Percentiles rank a stretch among this genome's conserved stretches.
phyloP scores from a whole-genome alignment of 2,329 filamentous ascomycete species.

The Dothiorella sarmentorum region DNA sequence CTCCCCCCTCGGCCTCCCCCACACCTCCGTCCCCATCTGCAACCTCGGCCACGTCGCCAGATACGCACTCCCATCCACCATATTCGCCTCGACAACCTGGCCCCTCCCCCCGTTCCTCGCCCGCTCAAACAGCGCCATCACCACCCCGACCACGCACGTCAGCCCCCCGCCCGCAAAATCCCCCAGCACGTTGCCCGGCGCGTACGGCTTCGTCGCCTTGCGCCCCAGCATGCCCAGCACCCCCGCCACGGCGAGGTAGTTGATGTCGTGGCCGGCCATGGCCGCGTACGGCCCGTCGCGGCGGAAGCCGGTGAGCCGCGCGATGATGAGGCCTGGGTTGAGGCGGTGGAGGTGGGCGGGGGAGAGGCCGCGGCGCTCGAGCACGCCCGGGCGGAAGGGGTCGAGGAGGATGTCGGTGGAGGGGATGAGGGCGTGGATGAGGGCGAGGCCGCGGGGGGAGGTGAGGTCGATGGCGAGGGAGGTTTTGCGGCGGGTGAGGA shows the following conservation, averaged over 20 bases:
- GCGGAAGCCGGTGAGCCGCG: slow-evolving; percentile 84
- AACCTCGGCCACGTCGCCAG: slow-evolving; percentile 75
- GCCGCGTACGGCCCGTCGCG: slow-evolving; percentile 74
- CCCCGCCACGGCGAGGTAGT: slow-evolving; percentile 88
- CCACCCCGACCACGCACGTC: slow-evolving; percentile 74
- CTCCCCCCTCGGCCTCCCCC: slow-evolving; percentile 62
- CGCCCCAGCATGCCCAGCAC: slow-evolving; percentile 74
- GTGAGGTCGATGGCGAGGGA: slow-evolving; percentile 81
- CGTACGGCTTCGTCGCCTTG: slow-evolving; percentile 64
- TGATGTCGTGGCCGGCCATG: slow-evolving; percentile 96
- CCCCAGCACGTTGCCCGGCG: slow-evolving; percentile 79
- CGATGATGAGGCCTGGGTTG: slow-evolving; percentile 77
- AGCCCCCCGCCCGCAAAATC: slow-evolving; percentile 91
- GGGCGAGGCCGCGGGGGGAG: slow-evolving; percentile 55
- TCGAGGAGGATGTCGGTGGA: slow-evolving; percentile 80
- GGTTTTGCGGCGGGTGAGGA: slow-evolving; percentile 74
- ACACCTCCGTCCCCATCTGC: slow-evolving; percentile 59
- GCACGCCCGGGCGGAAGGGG: slow-evolving; percentile 85
- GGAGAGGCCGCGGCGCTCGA: slow-evolving; percentile 77
- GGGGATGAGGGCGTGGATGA: slow-evolving; percentile 64
- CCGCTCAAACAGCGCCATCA: slow-evolving; percentile 72
- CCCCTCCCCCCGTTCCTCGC: slow-evolving; percentile 60
- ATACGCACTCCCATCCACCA: slow-evolving; percentile 87
- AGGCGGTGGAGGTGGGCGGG: slow-evolving; percentile 63
- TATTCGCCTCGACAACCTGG: slow-evolving; percentile 92